phyloP scores from a whole-genome alignment of 176 grass and related monocot species.

The Rhipidocladum racemiflorum region DNA sequence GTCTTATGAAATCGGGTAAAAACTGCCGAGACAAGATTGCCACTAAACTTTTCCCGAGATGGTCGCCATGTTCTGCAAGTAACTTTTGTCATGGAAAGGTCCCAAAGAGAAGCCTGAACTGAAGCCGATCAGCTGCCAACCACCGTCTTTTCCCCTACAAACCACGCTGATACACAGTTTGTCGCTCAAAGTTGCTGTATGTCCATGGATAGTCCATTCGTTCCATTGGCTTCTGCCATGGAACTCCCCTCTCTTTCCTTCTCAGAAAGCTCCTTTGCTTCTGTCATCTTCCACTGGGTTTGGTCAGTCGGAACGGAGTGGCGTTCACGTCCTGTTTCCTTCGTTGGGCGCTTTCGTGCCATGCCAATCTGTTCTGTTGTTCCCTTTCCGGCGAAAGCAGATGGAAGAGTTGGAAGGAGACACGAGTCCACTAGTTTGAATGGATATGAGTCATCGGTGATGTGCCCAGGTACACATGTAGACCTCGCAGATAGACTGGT shows the following conservation, averaged over 20 bases:
- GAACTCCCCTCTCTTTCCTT: conserved; percentile 4
- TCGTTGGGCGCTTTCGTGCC: conserved; percentile 7
- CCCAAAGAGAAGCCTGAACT: conserved; percentile 9
- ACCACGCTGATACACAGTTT: conserved; percentile 1
- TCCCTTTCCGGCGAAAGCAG: conserved; percentile 10
- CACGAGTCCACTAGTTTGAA: background rate
- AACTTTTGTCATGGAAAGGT: conserved; percentile 21
- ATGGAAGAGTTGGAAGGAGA: background rate
- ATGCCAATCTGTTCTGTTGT: background rate
- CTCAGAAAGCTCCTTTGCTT: conserved; percentile 17
- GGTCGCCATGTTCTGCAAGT: conserved; percentile 15
- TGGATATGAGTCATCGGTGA: conserved; percentile 37
- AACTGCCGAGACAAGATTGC: background rate
- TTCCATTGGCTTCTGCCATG: background rate
- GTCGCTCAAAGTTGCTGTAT: background rate
- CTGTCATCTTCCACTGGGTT: conserved; percentile 38
- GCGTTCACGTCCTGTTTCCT: conserved; percentile 29
- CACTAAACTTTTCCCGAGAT: background rate
- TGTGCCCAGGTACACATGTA: background rate
- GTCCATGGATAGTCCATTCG: conserved; percentile 7
- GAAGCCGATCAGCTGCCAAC: conserved; percentile 1
- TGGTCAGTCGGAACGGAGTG: conserved; percentile 25
- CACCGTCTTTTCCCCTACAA: background rate
- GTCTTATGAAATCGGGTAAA: background rate
- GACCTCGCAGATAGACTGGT: no score